Evolutionary conservation across 352 stramenopile genomes (phyloP).

Genomic region (Pseudoperonospora humuli): DNA sequence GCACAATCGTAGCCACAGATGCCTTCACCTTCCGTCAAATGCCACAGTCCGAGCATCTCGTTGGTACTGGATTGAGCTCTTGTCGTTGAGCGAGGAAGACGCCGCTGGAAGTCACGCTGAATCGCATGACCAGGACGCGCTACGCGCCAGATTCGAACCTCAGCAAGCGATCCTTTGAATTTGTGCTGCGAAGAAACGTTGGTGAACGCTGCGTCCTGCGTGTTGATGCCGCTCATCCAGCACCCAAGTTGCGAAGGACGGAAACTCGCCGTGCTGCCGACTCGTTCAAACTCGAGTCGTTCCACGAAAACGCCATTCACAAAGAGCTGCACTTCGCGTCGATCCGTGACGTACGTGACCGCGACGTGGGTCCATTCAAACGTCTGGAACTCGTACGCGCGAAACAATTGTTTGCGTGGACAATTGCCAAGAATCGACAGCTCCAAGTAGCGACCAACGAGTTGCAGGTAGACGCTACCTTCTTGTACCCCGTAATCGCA

Average conservation of each 20-base stretch:
- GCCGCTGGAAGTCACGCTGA: conserved; percentile 50
- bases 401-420: conserved; percentile 67
- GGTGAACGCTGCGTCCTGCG: conserved; percentile 25
- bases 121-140: conserved; percentile 38
- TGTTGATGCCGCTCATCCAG: conserved; percentile 51
- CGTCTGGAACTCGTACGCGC: conserved; percentile 35
- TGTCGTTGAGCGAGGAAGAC: conserved; percentile 23
- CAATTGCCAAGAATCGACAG: conserved; percentile 64
- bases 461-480: conserved; percentile 66
- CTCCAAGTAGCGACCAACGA: conserved; percentile 59
- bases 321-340: conserved; percentile 29
- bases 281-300: conserved; percentile 31
- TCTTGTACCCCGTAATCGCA: conserved; percentile 66
- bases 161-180: conserved; percentile 67
- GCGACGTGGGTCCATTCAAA: conserved; percentile 69
- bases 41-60: conserved; percentile 51
- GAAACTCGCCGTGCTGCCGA: conserved; percentile 41
- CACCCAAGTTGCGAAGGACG: conserved; percentile 54
- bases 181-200: conserved; percentile 37
- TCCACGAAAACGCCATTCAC: conserved; percentile 47
- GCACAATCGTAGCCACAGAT: conserved; percentile 46
- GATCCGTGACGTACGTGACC: conserved; percentile 41
- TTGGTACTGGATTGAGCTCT: conserved; percentile 15
- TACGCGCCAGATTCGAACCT: conserved; percentile 67
- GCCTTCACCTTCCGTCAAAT: conserved; percentile 69